Evolutionary conservation across 768 basidiomycete genomes (phyloP).

Genomic region (Lenzites betulinus): DNA sequence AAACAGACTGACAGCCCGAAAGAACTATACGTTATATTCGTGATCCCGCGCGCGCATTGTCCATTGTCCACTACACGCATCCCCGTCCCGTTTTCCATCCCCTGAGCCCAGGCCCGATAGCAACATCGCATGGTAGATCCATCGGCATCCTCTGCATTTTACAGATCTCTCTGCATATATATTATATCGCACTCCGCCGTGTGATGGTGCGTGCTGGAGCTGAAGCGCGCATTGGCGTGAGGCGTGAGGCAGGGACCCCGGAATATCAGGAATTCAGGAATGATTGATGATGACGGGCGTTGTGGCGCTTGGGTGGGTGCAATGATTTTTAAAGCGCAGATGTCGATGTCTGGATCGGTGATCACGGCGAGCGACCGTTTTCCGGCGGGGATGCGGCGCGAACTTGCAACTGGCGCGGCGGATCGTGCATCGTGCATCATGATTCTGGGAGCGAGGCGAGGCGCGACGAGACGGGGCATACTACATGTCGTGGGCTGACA

Average conservation of each 20-base stretch:
- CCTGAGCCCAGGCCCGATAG: not conserved
- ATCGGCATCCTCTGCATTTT: conserved; percentile 1
- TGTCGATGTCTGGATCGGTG: no score
- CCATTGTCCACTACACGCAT: not conserved
- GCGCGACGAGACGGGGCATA: not conserved
- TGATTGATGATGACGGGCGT: no score
- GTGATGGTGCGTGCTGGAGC: not conserved
- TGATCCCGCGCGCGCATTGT: not conserved
- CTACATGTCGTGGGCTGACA: not conserved
- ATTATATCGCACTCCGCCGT: not conserved
- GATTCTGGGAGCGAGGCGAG: no score
- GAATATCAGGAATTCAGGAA: no score
- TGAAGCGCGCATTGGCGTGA: no score
- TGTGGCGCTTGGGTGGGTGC: no score
- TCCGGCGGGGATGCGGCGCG: no score
- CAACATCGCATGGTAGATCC: conserved; percentile 14
- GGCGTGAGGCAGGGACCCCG: no score
- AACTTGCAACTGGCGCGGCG: no score
- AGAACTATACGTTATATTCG: not conserved
- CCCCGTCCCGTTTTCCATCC: not conserved
- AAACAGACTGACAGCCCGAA: not conserved
- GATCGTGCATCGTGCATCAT: no score
- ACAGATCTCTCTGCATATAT: conserved; percentile 3
- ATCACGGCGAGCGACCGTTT: no score
- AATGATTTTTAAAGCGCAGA: no score